phyloP scores from a whole-genome alignment of 768 basidiomycete genomes.

The Filobasidium wieringae region DNA sequence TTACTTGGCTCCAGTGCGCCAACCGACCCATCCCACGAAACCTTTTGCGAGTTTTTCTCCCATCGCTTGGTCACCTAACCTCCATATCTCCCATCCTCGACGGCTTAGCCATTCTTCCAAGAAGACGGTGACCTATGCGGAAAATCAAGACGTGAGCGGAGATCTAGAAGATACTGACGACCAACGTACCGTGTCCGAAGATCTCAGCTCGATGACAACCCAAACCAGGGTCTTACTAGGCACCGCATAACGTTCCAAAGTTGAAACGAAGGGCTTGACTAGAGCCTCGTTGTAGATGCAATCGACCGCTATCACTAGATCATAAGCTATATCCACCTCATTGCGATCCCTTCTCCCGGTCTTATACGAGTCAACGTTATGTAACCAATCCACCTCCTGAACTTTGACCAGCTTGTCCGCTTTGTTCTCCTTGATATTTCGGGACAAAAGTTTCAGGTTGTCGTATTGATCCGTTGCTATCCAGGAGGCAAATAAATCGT shows the following conservation, averaged over 20 bases:
- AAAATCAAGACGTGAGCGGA: not conserved
- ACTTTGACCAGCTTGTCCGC: conserved; percentile 10
- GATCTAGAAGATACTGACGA: conserved; percentile 1
- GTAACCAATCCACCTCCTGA: conserved; percentile 34
- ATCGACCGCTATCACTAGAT: conserved; percentile 32
- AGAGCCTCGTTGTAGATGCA: conserved; percentile 38
- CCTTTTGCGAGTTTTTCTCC: conserved; percentile 19
- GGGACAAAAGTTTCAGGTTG: conserved; percentile 28
- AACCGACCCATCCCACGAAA: conserved; percentile 31
- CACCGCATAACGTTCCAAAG: conserved; percentile 22
- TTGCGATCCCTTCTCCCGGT: no score
- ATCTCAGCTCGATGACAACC: conserved; percentile 35
- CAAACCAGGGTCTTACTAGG: conserved; percentile 22
- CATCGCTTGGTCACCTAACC: conserved; percentile 20
- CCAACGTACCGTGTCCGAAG: conserved; percentile 30
- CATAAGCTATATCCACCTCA: conserved; percentile 9
- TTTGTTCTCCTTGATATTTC: conserved; percentile 28
- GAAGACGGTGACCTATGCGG: conserved; percentile 20
- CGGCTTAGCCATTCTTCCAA: conserved; percentile 24
- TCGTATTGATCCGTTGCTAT: conserved; percentile 29
- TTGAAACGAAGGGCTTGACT: conserved; percentile 29
- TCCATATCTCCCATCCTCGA: conserved; percentile 22
- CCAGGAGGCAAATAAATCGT: conserved; percentile 19
- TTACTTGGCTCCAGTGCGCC: conserved; percentile 18
- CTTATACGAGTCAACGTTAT: not conserved